Evolutionary conservation across 306 rosid genomes (phyloP), one percentile per base, ranked within the genome.

Genomic region (Crataegus laevigata): DNA sequence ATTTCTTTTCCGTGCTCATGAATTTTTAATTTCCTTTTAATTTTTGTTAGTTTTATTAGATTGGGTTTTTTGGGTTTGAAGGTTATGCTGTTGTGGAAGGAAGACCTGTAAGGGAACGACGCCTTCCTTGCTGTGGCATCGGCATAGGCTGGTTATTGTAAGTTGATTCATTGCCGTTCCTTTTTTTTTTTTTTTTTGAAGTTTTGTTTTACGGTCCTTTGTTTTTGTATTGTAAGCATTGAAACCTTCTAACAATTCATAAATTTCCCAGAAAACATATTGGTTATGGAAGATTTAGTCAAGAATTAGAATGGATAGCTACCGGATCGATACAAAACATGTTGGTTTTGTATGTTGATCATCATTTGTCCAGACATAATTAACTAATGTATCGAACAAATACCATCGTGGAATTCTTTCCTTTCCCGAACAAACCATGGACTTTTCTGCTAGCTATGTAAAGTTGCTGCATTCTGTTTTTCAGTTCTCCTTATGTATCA

Each of bases 111-210:
- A 82, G 80, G 64, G 91, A 88, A 72, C 86, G 28, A 12, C 90
- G 87, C 63, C 96, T 89, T 76, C 85, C 89, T 51, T 93, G 90
- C 68, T 93, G 96, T 78, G 96, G 96, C 66, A 59, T 89, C 68
- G 96, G 98, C 43, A 50, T 83, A 15, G 96, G 96, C 70, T 93
- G 98, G 96, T 42, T 89, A 71, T 82, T 93, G 96, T 93, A 75
- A 89, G 98, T 89, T 80, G 17, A 17, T 72, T 34, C 45, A 15
- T 26, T 66, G 24, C 13, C 22, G 9, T 42, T 50, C 52, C 25
- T 30, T 54, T 63, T 59, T 62, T 22, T 26, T 22, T 26, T 58
- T 40, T 52, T 19, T 3, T 11, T 25, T 25, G 21, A 50, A 50
- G 18, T 24, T 28, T n/a, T 28, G 50, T 26, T 6, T 55, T 24